A percentile compares a stretch with the other conserved stretches of the same genome.
Evolutionary conservation across 176 grass and related monocot genomes (phyloP).

Genomic region (Poa annua): DNA sequence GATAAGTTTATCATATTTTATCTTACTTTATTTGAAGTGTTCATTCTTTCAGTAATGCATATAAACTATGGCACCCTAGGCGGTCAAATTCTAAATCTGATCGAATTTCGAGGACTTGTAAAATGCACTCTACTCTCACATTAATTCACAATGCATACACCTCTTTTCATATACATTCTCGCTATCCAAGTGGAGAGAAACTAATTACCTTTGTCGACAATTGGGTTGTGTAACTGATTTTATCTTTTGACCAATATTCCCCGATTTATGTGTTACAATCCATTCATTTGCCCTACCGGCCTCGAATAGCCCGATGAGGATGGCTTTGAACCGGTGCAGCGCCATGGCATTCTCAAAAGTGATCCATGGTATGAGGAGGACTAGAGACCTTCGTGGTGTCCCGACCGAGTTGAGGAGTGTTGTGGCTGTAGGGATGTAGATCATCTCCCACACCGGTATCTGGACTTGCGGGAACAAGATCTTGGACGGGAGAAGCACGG

Average conservation of each 20-base stretch:
- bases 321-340: slow-evolving; percentile 68
- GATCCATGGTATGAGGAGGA: slow-evolving; percentile 59
- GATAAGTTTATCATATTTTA: too few relatives aligned
- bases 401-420: slow-evolving; percentile 59
- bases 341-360: slow-evolving; percentile 88
- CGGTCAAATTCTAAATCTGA: too few relatives aligned
- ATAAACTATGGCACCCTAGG: too few relatives aligned
- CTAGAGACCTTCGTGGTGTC: slow-evolving; percentile 59
- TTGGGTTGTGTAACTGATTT: slow-evolving; percentile 30
- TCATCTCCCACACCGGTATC: slow-evolving; percentile 55
- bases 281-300: slow-evolving; percentile 76
- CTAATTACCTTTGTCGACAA: slow-evolving; percentile 50
- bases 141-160: too few relatives aligned
- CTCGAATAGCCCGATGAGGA: slow-evolving; percentile 63
- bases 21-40: too few relatives aligned
- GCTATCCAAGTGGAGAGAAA: too few relatives aligned
- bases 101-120: too few relatives aligned
- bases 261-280: slow-evolving; percentile 81
- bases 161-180: too few relatives aligned
- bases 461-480: slow-evolving; percentile 54
- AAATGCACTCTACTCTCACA: too few relatives aligned
- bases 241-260: slow-evolving; percentile 43
- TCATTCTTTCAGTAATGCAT: too few relatives aligned
- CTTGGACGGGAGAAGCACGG: slow-evolving; percentile 51
- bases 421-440: slow-evolving; percentile 53